These are phyloP conservation scores for Colletotrichum acutatum DNA, from an alignment of 2,329 filamentous ascomycete genomes.

Conservation along the genomic window DNA sequence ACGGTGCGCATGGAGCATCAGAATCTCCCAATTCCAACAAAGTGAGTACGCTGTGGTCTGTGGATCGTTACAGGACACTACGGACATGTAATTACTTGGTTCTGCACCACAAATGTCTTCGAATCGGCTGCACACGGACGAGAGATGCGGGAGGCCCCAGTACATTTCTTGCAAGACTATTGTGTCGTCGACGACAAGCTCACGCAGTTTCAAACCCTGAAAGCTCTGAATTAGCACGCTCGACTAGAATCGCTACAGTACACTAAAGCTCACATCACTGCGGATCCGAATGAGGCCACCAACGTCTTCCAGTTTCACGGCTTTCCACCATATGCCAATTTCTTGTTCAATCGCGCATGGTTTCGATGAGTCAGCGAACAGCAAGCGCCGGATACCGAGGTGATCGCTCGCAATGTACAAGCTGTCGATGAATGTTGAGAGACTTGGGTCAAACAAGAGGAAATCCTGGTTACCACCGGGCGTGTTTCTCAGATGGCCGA, in stretches of 20 bases:
- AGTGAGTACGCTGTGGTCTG: slow-evolving; percentile 9
- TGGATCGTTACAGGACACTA: neutral
- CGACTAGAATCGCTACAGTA: neutral
- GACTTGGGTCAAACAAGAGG: slow-evolving; percentile 8
- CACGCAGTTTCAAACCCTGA: slow-evolving; percentile 11
- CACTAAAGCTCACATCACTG: neutral
- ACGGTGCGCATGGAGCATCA: neutral
- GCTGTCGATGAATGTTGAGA: neutral
- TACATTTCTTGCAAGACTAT: neutral
- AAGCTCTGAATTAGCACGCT: neutral
- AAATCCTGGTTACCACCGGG: neutral
- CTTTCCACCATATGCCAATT: slow-evolving; percentile 2
- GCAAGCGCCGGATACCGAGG: slow-evolving; percentile 1
- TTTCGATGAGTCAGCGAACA: neutral
- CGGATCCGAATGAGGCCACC: neutral
- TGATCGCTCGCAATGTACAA: slow-evolving; percentile 11
- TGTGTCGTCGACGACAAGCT: neutral
- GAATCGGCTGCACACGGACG: neutral
- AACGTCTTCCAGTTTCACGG: neutral
- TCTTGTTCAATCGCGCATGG: neutral
- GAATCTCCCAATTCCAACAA: neutral
- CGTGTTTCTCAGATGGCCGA: slow-evolving; percentile 4
- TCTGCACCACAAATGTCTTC: neutral
- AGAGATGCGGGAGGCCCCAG: neutral
- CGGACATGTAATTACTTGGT: neutral